These are phyloP conservation scores for Mycena haematopus DNA, from an alignment of 768 basidiomycete genomes.

Conservation along the genomic window DNA sequence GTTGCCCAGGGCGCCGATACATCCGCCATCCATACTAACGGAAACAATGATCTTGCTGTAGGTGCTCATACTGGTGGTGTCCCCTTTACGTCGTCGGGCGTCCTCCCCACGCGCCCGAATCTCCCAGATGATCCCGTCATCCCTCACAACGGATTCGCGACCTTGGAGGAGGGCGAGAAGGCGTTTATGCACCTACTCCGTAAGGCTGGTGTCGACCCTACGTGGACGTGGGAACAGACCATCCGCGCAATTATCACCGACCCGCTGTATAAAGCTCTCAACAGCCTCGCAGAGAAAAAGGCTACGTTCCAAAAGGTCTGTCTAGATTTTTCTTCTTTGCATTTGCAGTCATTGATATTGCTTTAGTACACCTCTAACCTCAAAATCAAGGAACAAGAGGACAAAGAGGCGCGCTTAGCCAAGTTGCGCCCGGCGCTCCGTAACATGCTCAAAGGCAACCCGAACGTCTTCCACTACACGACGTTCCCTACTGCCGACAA, in stretches of 20 bases:
- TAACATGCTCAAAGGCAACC: conserved; percentile 86
- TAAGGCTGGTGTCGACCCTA: conserved; percentile 88
- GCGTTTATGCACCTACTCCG: conserved; percentile 91
- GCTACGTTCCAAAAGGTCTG: conserved; percentile 90
- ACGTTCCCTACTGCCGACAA: conserved; percentile 90
- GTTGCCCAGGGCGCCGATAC: conserved; percentile 59
- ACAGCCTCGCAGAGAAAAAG: conserved; percentile 94
- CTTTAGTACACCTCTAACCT: conserved; percentile 77
- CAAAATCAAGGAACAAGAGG: conserved; percentile 84
- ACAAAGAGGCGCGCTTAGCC: conserved; percentile 80
- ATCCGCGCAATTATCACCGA: conserved; percentile 99
- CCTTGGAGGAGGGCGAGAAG: conserved; percentile 89
- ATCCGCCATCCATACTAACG: conserved; percentile 55
- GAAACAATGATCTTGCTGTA: conserved; percentile 57
- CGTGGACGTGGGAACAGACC: conserved; percentile 98
- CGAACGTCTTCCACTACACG: conserved; percentile 89
- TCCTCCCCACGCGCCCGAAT: conserved; percentile 77
- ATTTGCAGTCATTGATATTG: background rate
- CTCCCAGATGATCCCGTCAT: conserved; percentile 88
- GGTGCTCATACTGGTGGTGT: conserved; percentile 60
- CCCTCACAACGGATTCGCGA: conserved; percentile 88
- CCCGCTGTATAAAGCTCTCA: conserved; percentile 93
- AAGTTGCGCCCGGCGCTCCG: conserved; percentile 87
- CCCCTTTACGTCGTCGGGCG: conserved; percentile 64
- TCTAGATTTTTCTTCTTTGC: background rate